Conservation (phyloP, 148 eudicot genomes). For the Rhododendron simsii region DNA sequence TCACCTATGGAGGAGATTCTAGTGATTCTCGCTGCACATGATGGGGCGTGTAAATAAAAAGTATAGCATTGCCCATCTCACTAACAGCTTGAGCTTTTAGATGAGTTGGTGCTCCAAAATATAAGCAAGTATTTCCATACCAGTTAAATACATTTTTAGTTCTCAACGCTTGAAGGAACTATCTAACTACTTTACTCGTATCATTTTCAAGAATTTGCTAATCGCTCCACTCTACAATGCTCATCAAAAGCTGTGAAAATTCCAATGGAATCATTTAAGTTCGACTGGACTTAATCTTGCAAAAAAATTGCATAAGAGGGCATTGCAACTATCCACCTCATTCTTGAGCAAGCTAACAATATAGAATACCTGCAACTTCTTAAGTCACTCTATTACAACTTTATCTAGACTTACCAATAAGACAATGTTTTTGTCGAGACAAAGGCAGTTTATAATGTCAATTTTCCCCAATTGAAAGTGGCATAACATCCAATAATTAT, state of each 20-base stretch:
- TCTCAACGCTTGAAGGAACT: background rate
- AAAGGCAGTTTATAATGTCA: background rate
- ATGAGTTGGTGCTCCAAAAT: background rate
- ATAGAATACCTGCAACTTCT: background rate
- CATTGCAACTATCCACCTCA: background rate
- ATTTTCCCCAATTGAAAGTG: background rate
- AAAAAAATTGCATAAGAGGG: background rate
- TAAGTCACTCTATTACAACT: background rate
- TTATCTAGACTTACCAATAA: background rate
- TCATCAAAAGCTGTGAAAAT: background rate
- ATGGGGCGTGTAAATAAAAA: background rate
- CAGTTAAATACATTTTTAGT: background rate
- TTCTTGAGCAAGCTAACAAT: background rate
- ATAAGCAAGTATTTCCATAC: background rate
- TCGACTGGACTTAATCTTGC: background rate
- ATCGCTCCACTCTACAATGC: background rate
- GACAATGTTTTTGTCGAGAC: background rate
- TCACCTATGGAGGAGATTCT: background rate
- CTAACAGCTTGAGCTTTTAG: background rate
- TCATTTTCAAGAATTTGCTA: background rate
- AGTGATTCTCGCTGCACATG: background rate
- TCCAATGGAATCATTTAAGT: background rate
- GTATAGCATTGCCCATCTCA: background rate
- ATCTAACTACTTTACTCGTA: background rate
- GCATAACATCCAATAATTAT: background rate